A percentile compares a stretch with the other conserved stretches of the same genome.
Evolutionary conservation across 495 filamentous ascomycete species (phyloP).

Genomic region (Entonaema liquescens): DNA sequence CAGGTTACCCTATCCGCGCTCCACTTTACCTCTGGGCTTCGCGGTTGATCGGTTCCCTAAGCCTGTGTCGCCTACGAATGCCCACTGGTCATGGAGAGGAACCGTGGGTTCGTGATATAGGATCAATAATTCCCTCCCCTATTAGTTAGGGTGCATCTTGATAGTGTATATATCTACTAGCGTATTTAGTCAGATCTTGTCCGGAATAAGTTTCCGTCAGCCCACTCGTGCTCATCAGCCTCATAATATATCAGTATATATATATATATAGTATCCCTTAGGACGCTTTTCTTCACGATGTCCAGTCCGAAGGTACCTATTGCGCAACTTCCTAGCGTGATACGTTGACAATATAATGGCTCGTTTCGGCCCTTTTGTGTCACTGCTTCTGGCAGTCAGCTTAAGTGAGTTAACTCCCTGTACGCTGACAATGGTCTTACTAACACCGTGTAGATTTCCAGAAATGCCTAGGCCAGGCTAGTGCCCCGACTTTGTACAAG

Average conservation of each 20-base stretch:
- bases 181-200: constrained; percentile 14
- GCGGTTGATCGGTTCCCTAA: constrained; percentile 7
- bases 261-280: constrained; percentile 10
- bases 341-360: constrained; percentile 29
- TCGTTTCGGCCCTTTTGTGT: constrained; percentile 22
- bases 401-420: constrained; percentile 25
- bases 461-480: constrained; percentile 38
- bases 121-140: constrained; percentile 16
- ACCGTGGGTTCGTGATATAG: constrained; percentile 5
- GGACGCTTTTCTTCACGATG: neutral
- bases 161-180: neutral
- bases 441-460: constrained; percentile 36
- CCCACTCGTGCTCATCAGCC: constrained; percentile 11
- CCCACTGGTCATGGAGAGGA: neutral
- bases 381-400: constrained; percentile 38
- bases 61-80: neutral
- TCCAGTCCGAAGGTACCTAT: constrained; percentile 6
- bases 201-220: constrained; percentile 27
- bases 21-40: constrained; percentile 9
- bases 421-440: constrained; percentile 3
- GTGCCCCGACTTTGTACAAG: constrained; percentile 39
- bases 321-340: constrained; percentile 3
- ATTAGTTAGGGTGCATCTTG: constrained; percentile 3
- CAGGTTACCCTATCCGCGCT: constrained; percentile 11
- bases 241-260: neutral